phyloP scores from a whole-genome alignment of 1,139 yeast species.

The Scheffersomyces lignicola region DNA sequence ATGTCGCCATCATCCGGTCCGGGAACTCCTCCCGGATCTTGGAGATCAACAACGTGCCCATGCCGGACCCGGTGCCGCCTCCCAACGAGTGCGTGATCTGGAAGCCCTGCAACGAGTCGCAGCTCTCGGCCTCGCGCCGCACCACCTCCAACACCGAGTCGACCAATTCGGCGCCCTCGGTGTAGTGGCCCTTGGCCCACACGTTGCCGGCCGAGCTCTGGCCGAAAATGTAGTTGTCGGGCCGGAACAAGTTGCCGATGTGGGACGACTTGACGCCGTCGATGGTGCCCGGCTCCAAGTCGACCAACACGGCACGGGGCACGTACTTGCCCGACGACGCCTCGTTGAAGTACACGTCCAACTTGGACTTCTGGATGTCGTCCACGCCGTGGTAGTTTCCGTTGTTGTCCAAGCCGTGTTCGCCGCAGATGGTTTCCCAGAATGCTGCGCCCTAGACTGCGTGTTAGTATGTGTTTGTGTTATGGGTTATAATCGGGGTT shows the following conservation, averaged over 20 bases:
- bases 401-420: slow-evolving; percentile 86
- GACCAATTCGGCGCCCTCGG: slow-evolving; percentile 92
- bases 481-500: no score
- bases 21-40: slow-evolving; percentile 86
- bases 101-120: slow-evolving; percentile 92
- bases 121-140: slow-evolving; percentile 90
- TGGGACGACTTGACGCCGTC: slow-evolving; percentile 77
- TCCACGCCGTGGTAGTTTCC: slow-evolving; percentile 75
- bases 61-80: slow-evolving; percentile 97
- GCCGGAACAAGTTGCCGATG: slow-evolving; percentile 83
- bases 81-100: slow-evolving; percentile 92
- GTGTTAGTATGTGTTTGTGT: slow-evolving; percentile 10
- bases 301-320: slow-evolving; percentile 90
- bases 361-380: slow-evolving; percentile 63
- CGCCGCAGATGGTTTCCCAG: slow-evolving; percentile 97
- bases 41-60: slow-evolving; percentile 83
- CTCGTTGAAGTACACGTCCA: slow-evolving; percentile 51
- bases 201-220: slow-evolving; percentile 93
- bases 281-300: slow-evolving; percentile 91
- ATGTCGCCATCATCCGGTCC: slow-evolving; percentile 95
- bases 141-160: slow-evolving; percentile 87
- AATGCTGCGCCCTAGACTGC: slow-evolving; percentile 79
- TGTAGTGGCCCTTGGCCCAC: slow-evolving; percentile 96
- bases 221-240: slow-evolving; percentile 86
- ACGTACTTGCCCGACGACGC: slow-evolving; percentile 86